A percentile compares a stretch with the other conserved stretches of the same genome.
phyloP scores from a whole-genome alignment of 2,329 filamentous ascomycete species.

The Sordariomycetes sp. region DNA sequence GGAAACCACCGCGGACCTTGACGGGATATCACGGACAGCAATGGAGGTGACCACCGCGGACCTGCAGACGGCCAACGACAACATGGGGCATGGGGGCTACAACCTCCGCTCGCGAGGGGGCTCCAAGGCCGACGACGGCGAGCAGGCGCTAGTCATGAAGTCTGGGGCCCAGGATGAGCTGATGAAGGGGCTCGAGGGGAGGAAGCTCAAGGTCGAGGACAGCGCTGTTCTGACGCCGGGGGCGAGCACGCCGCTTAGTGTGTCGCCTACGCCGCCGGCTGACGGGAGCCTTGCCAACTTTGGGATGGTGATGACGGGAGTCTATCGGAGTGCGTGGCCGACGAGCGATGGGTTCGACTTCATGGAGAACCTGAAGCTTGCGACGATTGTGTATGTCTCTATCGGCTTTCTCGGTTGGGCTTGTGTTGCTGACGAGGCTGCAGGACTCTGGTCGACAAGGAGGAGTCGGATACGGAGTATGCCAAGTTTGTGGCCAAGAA shows the following conservation, averaged over 20 bases:
- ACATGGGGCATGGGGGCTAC: neutral
- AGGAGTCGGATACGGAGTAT: conserved; percentile 37
- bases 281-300: conserved; percentile 53
- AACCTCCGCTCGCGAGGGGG: neutral
- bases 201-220: neutral
- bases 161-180: neutral
- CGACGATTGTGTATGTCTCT: conserved; percentile 59
- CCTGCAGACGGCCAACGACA: neutral
- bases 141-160: neutral
- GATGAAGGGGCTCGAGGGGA: neutral
- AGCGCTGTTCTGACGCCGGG: neutral
- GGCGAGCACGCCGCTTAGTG: neutral
- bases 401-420: neutral
- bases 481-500: conserved; percentile 49
- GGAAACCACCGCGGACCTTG: too few relatives aligned
- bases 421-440: neutral
- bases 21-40: neutral
- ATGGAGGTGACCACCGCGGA: neutral
- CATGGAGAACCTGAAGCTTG: conserved; percentile 53
- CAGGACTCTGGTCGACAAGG: conserved; percentile 52
- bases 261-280: neutral
- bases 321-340: conserved; percentile 79
- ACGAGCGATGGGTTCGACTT: conserved; percentile 56
- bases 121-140: neutral
- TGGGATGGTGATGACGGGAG: conserved; percentile 55